Conservation (phyloP, 2,329 filamentous ascomycete genomes). For the Talaromyces rugulosus region DNA sequence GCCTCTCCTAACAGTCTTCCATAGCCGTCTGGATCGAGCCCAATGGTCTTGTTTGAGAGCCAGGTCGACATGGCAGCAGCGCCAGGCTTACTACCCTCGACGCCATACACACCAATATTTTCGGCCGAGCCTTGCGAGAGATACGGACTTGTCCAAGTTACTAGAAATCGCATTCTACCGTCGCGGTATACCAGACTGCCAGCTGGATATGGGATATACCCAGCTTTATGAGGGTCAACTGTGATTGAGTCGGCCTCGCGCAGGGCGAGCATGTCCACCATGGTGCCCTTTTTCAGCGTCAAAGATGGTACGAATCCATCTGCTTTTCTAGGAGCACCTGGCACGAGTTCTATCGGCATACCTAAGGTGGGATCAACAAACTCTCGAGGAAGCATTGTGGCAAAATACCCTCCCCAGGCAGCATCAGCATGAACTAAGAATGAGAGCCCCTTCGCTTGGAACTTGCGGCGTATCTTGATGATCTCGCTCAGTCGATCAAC, state of each 20-base stretch:
- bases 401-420: constrained; percentile 51
- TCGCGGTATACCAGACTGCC: constrained; percentile 45
- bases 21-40: constrained; percentile 39
- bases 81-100: constrained; percentile 48
- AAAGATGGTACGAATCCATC: not conserved
- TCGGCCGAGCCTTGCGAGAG: constrained; percentile 36
- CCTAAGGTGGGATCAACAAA: constrained; percentile 23
- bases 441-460: constrained; percentile 40
- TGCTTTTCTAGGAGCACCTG: not conserved
- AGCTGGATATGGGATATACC: constrained; percentile 46
- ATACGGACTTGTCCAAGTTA: constrained; percentile 44
- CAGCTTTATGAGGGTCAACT: constrained; percentile 47
- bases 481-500: constrained; percentile 41
- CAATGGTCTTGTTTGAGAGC: constrained; percentile 44
- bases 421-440: constrained; percentile 48
- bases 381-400: constrained; percentile 37
- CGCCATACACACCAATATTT: constrained; percentile 42
- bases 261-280: constrained; percentile 38
- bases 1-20: constrained; percentile 42
- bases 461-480: constrained; percentile 36
- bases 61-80: constrained; percentile 44
- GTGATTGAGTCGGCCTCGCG: constrained; percentile 44
- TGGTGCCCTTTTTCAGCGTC: constrained; percentile 2
- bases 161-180: constrained; percentile 39
- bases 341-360: not conserved